A percentile compares a stretch with the other conserved stretches of the same genome.
Conservation (phyloP, 2,329 filamentous ascomycete species). For the Aspergillus latus region DNA sequence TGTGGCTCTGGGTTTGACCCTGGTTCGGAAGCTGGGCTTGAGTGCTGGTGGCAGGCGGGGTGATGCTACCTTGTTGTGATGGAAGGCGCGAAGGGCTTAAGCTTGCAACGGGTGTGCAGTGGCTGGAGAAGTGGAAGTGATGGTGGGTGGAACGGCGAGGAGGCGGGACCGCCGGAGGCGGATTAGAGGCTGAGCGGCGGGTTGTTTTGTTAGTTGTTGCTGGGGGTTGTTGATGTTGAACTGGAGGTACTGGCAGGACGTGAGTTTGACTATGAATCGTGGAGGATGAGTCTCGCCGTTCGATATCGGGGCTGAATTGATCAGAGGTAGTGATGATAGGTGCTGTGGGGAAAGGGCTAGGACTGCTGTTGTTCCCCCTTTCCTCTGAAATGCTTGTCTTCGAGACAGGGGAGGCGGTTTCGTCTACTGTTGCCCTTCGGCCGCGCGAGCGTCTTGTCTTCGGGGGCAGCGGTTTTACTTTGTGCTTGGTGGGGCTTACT, state of each 20-base stretch:
- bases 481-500: conserved; percentile 24
- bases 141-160: conserved; percentile 37
- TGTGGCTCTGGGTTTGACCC: conserved; percentile 3
- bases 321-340: conserved; percentile 11
- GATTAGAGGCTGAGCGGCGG: conserved; percentile 35
- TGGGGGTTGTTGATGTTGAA: conserved; percentile 7
- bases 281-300: conserved; percentile 10
- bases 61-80: not conserved
- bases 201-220: not conserved
- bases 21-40: not conserved
- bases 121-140: conserved; percentile 25
- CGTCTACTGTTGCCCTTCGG: conserved; percentile 34
- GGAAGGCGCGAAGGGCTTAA: conserved; percentile 14
- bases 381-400: conserved; percentile 30
- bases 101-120: conserved; percentile 25
- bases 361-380: conserved; percentile 12
- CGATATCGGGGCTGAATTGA: not conserved
- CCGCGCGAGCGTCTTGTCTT: conserved; percentile 46
- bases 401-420: conserved; percentile 27
- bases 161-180: conserved; percentile 43
- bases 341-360: conserved; percentile 12
- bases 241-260: conserved; percentile 25
- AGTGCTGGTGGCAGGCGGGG: not conserved
- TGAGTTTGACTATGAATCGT: conserved; percentile 10
- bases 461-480: conserved; percentile 43